These are phyloP conservation scores for Erodium moschatum DNA, from an alignment of 441 rosid genomes.

Conservation along the genomic window DNA sequence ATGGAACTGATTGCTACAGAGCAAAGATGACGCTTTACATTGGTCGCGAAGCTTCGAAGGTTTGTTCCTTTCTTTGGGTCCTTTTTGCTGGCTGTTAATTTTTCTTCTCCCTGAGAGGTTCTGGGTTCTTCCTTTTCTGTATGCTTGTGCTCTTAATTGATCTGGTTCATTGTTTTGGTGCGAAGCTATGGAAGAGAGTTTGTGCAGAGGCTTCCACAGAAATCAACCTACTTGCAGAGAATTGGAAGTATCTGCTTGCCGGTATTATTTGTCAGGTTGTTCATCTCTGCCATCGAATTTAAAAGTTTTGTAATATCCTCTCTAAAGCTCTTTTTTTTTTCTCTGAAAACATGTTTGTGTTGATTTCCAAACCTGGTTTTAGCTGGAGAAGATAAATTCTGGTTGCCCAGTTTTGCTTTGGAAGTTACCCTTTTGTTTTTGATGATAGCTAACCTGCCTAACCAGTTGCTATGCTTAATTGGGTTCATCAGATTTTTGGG, in stretches of 20 bases:
- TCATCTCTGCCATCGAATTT: neutral
- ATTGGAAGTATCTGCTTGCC: conserved; percentile 83
- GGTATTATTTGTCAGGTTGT: conserved; percentile 84
- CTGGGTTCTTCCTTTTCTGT: neutral
- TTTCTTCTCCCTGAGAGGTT: neutral
- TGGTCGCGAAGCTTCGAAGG: conserved; percentile 98
- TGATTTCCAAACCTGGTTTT: too few relatives aligned
- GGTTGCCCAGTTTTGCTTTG: too few relatives aligned
- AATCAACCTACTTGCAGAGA: conserved; percentile 73
- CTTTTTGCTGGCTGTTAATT: too few relatives aligned
- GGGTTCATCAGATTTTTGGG: neutral
- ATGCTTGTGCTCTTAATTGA: conserved; percentile 21
- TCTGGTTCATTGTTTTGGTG: conserved; percentile 14
- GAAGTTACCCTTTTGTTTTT: too few relatives aligned
- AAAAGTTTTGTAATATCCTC: neutral
- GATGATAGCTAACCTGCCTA: too few relatives aligned
- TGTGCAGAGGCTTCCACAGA: conserved; percentile 72
- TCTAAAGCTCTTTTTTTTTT: neutral
- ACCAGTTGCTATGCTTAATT: too few relatives aligned
- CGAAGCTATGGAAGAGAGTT: conserved; percentile 84
- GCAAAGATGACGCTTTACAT: conserved; percentile 74
- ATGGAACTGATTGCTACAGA: conserved; percentile 49
- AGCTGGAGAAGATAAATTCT: too few relatives aligned
- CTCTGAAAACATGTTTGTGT: too few relatives aligned
- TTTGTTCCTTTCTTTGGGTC: conserved; percentile 13